Base-by-base conservation (phyloP, 176 grass and related monocot genomes). In the Zea luxurians region DNA sequence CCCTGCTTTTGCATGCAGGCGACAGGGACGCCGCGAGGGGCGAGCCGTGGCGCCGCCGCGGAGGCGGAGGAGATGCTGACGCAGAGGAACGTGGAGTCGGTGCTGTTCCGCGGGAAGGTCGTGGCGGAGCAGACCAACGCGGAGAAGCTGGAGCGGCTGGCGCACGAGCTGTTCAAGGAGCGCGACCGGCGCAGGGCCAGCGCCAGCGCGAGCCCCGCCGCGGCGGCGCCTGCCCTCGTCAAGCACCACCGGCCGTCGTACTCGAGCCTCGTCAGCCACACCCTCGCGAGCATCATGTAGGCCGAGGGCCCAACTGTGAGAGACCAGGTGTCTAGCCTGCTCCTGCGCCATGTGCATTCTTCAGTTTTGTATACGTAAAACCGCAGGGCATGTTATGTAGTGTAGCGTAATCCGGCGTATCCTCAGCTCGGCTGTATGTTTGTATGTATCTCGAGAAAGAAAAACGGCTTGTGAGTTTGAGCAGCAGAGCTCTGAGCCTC, bases 81-180 rank as follows among this genome's bases (percentile, higher is more conserved):
- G 16, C 96, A 96, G 81, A 84, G 83, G 76, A 95, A 89, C 69
- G 81, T 96, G 36, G 92, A 94, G 53, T 98, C 95, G 6, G 77
- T 92, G 40, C 70, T 98, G 44, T 98, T 98, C 84, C 75, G 75
- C 5, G 95, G 95, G 4, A 92, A 89, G 79, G 92, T 81, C 52
- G 70, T 94, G 0, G 83, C 83, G 17, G 92, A 92, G 80, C 92
- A 92, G 75, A 98, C 87, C 35, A 98, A 98, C 76, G 80, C 80
- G 6, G 91, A 92, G 71, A 92, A 98, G 80, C 78, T 98, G 46
- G 92, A 98, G 77, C 68, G 88, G 74, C 87, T 94, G 64, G 89
- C 91, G 9, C 83, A 86, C 15, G 91, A 98, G 80, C 77, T 98
- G 38, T 72, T 94, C 61, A 92, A 85, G 71, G 95, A 98, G 73